Base-by-base conservation (phyloP, 2,329 filamentous ascomycete genomes). In the Apiospora kogelbergensis region DNA sequence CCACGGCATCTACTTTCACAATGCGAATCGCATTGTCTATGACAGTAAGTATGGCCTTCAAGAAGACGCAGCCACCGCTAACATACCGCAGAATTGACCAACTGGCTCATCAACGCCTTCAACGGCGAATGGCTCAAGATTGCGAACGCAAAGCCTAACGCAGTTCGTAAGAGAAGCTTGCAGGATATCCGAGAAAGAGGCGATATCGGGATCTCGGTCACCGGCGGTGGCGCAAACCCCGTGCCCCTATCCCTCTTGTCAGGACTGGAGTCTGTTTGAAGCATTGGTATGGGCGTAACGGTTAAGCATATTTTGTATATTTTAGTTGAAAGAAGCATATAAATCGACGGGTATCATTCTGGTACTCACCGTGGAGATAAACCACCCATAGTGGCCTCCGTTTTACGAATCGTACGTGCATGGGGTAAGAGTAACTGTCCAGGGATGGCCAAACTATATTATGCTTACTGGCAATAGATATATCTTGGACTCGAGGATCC, bases 61-160 rank as follows among this genome's bases (percentile, higher is more conserved):
- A 70, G 68, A 48, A 33, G 40, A 67, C 65, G 17, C 9, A 15
- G 9, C 45, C 24, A 6, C 74, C 73, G 68, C 81, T 85, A 72
- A 83, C 77, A 33, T n/a, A 2, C 37, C 37, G 6, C 71, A 94
- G 92, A 94, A 81, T 80, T 97, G 41, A 90, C 86, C 69, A 95
- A 93, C 78, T 99, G 95, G 95, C 89, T 99, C 68, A 88, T 98
- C 78, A 98, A 98, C 78, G 96, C 96, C 1, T 99, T 99, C 79
- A 98, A 98, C 74, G 96, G 96, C 66, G 94, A 98, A 80, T 98
- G 95, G 94, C 84, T 95, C 70, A 89, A 87, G 78, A 78, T 89
- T 17, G 75, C 78, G 13, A 71, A 86, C 66, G 83, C 87, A 1
- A 84, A 85, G 73, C 87, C 87, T 2, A 67, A 67, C 20, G 73